phyloP scores from a whole-genome alignment of 208 protist genomes.

The Leishmania guyanensis region DNA sequence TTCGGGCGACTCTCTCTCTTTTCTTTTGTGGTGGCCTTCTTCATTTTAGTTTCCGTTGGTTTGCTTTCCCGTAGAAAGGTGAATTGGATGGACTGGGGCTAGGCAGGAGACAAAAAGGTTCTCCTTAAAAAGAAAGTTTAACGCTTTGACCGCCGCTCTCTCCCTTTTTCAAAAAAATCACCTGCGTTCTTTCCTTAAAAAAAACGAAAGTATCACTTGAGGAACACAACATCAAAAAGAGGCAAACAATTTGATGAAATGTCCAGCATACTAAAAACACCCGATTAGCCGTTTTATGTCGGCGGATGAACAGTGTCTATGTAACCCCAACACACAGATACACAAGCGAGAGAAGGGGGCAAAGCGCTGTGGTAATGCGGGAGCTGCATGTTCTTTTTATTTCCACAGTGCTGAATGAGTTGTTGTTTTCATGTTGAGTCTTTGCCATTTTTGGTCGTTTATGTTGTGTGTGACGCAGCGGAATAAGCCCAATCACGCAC shows the following conservation, averaged over 20 bases:
- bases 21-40: neutral
- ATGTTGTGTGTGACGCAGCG: neutral
- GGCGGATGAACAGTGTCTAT: no score
- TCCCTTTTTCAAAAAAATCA: neutral
- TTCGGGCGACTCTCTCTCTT: neutral
- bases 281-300: no score
- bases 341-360: no score
- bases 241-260: no score
- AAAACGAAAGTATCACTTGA: no score
- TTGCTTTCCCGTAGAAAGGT: neutral
- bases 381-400: no score
- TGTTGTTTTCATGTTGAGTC: neutral
- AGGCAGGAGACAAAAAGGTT: neutral
- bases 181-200: neutral
- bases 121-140: neutral
- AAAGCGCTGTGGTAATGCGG: no score
- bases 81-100: neutral
- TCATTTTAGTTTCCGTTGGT: neutral
- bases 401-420: no score
- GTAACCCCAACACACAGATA: no score
- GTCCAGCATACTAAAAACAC: no score
- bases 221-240: no score
- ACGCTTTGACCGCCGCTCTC: neutral
- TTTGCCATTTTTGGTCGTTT: neutral
- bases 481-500: neutral